Evolutionary conservation across 2,329 filamentous ascomycete species (phyloP).

Genomic region (Davidsoniella virescens): DNA sequence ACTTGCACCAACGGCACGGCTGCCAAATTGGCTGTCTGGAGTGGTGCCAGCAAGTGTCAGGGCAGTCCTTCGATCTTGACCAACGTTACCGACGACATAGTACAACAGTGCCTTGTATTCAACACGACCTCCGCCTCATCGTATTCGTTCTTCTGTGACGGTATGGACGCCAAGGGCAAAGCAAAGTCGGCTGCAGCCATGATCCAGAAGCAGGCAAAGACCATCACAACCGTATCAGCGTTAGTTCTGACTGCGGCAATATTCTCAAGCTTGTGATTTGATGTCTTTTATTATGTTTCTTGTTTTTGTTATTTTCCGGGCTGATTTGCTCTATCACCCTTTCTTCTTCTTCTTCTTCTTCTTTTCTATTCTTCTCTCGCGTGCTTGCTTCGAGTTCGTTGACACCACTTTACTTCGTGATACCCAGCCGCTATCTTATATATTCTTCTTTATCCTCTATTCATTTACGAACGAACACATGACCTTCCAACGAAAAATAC

Average conservation of each 20-base stretch:
- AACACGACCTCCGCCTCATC: slow-evolving; percentile 10
- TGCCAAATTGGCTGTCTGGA: slow-evolving; percentile 21
- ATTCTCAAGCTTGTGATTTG: slow-evolving; percentile 9
- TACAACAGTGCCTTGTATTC: slow-evolving; percentile 10
- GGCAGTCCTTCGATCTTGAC: slow-evolving; percentile 55
- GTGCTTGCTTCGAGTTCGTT: neutral
- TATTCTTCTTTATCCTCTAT: too few relatives aligned
- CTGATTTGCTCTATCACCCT: too few relatives aligned
- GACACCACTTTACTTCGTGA: neutral
- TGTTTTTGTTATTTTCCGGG: neutral
- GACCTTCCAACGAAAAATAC: too few relatives aligned
- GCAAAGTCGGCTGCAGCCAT: slow-evolving; percentile 8
- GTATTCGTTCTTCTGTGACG: slow-evolving; percentile 12
- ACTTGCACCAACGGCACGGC: slow-evolving; percentile 14
- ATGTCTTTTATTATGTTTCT: neutral
- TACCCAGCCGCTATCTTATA: slow-evolving; percentile 2
- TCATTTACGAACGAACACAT: too few relatives aligned
- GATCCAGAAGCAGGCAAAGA: slow-evolving; percentile 8
- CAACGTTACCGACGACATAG: slow-evolving; percentile 22
- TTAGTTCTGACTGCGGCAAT: slow-evolving; percentile 9
- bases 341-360: neutral
- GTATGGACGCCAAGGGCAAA: slow-evolving; percentile 10
- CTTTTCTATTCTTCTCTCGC: neutral
- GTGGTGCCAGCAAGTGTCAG: slow-evolving; percentile 49
- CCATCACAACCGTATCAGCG: slow-evolving; percentile 3